A percentile compares a stretch with the other conserved stretches of the same genome.
phyloP scores from a whole-genome alignment of 306 rosid species.

The Vigna mungo region DNA sequence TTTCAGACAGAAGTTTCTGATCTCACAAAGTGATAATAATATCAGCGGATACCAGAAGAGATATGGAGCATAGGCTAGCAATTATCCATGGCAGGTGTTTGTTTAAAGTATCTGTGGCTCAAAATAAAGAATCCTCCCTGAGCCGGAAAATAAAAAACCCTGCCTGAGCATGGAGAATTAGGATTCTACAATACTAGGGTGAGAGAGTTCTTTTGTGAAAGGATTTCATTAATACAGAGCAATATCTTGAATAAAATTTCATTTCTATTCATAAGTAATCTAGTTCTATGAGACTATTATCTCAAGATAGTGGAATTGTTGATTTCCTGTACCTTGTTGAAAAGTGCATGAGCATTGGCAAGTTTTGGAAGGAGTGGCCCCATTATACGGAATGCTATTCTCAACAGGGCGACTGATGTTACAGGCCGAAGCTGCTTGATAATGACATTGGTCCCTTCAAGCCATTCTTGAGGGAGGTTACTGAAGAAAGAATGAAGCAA shows the following conservation, averaged over 20 bases:
- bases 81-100: slow-evolving; percentile 11
- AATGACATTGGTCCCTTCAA: slow-evolving; percentile 79
- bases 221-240: neutral
- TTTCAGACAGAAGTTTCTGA: neutral
- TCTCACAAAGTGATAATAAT: slow-evolving; percentile 2
- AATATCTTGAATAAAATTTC: neutral
- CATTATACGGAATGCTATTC: slow-evolving; percentile 95
- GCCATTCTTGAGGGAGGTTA: slow-evolving; percentile 97
- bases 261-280: neutral
- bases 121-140: neutral
- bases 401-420: slow-evolving; percentile 92
- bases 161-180: neutral
- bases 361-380: slow-evolving; percentile 96
- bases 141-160: neutral
- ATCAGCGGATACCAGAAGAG: neutral
- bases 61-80: slow-evolving; percentile 26
- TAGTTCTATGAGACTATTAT: slow-evolving; percentile 3
- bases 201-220: neutral
- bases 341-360: slow-evolving; percentile 87
- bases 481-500: slow-evolving; percentile 95
- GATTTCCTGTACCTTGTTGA: slow-evolving; percentile 71
- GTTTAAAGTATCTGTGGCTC: neutral
- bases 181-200: neutral
- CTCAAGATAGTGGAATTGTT: slow-evolving; percentile 30
- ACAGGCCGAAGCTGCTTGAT: slow-evolving; percentile 90